Percentiles rank a stretch among this genome's conserved stretches.
Conservation (phyloP, 139 green algal genomes). For the Diplosphaera chodatii region DNA sequence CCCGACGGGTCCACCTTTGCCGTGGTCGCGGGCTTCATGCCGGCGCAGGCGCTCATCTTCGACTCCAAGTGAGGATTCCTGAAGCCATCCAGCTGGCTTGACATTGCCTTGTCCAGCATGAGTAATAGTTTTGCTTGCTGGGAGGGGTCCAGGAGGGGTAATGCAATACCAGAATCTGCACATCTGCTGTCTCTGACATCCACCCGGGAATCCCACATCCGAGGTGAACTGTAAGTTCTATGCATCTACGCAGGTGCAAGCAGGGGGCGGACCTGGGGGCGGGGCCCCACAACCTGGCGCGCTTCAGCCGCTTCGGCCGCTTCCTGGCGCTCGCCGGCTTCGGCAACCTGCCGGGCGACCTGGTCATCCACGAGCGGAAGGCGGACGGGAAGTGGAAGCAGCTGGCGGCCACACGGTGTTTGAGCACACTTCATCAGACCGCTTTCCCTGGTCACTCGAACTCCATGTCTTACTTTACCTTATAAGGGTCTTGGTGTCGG, state of each 20-base stretch:
- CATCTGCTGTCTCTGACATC: too few relatives aligned
- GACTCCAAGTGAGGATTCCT: constrained; percentile 56
- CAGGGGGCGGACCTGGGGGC: constrained; percentile 76
- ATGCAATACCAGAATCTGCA: too few relatives aligned
- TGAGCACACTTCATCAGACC: too few relatives aligned
- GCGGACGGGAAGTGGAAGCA: constrained; percentile 66
- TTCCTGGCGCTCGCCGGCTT: constrained; percentile 67
- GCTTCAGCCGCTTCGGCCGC: constrained; percentile 74
- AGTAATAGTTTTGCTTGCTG: too few relatives aligned
- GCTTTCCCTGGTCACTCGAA: too few relatives aligned
- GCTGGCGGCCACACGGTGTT: constrained; percentile 48
- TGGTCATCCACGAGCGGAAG: constrained; percentile 85
- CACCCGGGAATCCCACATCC: too few relatives aligned
- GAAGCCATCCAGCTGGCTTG: too few relatives aligned
- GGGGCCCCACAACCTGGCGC: constrained; percentile 76
- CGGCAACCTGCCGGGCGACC: constrained; percentile 84
- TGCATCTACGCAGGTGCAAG: constrained; percentile 27
- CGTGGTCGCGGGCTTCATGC: constrained; percentile 60
- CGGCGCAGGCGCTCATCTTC: constrained; percentile 78
- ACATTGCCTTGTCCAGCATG: neutral
- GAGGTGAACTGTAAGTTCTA: too few relatives aligned
- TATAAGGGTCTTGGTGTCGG: too few relatives aligned
- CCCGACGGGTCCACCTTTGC: constrained; percentile 80
- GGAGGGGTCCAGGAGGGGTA: too few relatives aligned
- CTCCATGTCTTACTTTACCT: too few relatives aligned